A percentile compares a stretch with the other conserved stretches of the same genome.
These are phyloP conservation scores for Heliamphora exappendiculata DNA, from an alignment of 148 eudicot species.

Conservation along the genomic window DNA sequence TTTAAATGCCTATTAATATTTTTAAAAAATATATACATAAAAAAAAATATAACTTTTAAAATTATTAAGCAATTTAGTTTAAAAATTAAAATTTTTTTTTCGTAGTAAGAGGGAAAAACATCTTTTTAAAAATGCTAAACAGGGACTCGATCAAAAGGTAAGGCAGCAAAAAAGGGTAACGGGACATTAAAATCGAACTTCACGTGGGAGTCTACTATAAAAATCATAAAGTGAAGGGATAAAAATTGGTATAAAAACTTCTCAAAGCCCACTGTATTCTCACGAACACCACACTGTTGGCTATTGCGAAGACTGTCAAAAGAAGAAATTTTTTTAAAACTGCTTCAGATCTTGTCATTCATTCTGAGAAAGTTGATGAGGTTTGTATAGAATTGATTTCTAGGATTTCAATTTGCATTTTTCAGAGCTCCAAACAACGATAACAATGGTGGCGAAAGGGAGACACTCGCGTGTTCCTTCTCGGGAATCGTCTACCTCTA, in stretches of 20 bases:
- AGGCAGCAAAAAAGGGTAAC: no score
- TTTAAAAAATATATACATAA: no score
- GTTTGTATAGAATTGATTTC: background rate
- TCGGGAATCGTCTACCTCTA: conserved; percentile 45
- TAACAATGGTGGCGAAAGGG: conserved; percentile 60
- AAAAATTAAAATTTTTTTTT: no score
- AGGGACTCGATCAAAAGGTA: no score
- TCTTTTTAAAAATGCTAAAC: no score
- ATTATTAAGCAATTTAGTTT: no score
- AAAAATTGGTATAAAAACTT: background rate
- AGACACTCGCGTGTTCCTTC: conserved; percentile 28
- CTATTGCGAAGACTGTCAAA: background rate
- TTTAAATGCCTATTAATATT: no score
- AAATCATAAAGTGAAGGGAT: background rate
- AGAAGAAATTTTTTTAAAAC: background rate
- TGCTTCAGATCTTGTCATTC: background rate
- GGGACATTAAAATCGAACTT: no score
- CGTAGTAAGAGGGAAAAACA: no score
- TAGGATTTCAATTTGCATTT: background rate
- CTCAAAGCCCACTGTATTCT: background rate
- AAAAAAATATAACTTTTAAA: no score
- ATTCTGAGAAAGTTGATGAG: background rate
- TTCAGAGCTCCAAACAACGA: background rate
- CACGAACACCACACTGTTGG: background rate
- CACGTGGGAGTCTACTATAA: background rate